A percentile compares a stretch with the other conserved stretches of the same genome.
phyloP scores from a whole-genome alignment of 257 asterid genomes.

The Solanum pimpinellifolium region DNA sequence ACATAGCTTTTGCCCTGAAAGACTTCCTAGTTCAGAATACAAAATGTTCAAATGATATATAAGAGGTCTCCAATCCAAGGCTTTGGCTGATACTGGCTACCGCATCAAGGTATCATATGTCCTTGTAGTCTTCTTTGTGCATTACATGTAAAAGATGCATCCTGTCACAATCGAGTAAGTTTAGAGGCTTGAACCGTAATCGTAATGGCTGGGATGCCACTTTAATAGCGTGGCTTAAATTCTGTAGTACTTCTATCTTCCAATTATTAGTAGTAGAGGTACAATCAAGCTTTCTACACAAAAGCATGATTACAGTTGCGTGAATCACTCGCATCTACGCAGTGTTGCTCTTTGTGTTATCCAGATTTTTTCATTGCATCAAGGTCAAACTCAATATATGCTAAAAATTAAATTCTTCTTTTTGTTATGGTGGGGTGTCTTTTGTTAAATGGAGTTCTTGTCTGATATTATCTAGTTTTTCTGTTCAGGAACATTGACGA shows the following conservation, averaged over 20 bases:
- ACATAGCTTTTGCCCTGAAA: background rate
- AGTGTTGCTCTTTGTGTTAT: background rate
- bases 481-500: constrained; percentile 58
- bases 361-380: background rate
- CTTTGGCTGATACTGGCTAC: background rate
- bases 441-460: background rate
- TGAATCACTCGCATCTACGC: background rate
- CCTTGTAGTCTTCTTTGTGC: background rate
- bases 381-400: background rate
- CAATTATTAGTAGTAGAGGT: background rate
- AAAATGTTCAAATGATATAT: background rate
- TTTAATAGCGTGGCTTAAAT: background rate
- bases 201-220: background rate
- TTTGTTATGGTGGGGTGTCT: background rate
- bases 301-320: background rate
- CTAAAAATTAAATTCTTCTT: background rate
- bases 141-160: background rate
- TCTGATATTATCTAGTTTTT: background rate
- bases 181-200: background rate
- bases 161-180: background rate
- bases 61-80: background rate
- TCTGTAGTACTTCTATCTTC: background rate
- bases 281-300: background rate
- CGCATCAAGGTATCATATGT: background rate
- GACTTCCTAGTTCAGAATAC: background rate